Evolutionary conservation across 352 stramenopile species (phyloP).

Genomic region (Phytophthora palmivora): DNA sequence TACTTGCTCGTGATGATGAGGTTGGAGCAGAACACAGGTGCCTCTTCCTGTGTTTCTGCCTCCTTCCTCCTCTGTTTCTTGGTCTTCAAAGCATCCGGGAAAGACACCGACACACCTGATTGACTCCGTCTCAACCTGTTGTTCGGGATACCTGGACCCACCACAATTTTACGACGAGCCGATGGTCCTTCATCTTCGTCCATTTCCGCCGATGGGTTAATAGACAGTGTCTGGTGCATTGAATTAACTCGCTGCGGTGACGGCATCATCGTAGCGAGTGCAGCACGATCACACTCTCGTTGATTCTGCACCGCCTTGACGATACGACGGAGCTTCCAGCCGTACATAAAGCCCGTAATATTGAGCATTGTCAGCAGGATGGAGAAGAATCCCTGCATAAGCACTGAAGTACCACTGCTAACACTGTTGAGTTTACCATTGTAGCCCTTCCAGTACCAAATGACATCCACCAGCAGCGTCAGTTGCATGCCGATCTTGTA

Average conservation of each 20-base stretch:
- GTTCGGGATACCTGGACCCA: constrained; percentile 38
- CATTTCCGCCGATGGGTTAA: constrained; percentile 58
- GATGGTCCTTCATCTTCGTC: constrained; percentile 46
- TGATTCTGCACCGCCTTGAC: constrained; percentile 88
- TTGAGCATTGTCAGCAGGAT: constrained; percentile 84
- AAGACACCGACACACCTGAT: constrained; percentile 24
- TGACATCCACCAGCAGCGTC: constrained; percentile 82
- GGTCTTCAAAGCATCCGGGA: constrained; percentile 36
- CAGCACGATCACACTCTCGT: constrained; percentile 79
- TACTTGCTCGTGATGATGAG: constrained; percentile 91
- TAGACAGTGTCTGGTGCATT: constrained; percentile 65
- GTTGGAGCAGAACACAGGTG: constrained; percentile 72
- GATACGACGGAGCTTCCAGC: constrained; percentile 88
- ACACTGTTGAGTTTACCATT: constrained; percentile 87
- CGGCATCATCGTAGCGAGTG: constrained; percentile 82
- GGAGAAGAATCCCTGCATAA: constrained; percentile 90
- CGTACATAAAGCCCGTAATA: constrained; percentile 79
- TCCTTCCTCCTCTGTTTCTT: constrained; percentile 39
- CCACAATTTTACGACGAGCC: constrained; percentile 53
- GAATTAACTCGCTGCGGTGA: constrained; percentile 49
- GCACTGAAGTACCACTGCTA: constrained; percentile 77
- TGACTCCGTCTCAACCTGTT: constrained; percentile 29
- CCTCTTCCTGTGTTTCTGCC: constrained; percentile 31
- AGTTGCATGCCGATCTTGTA: constrained; percentile 93
- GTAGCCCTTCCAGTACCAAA: constrained; percentile 89